Evolutionary conservation across 164 flowering plant genomes (phyloP), one percentile per base, ranked within the genome.

Genomic region (Macadamia integrifolia): DNA sequence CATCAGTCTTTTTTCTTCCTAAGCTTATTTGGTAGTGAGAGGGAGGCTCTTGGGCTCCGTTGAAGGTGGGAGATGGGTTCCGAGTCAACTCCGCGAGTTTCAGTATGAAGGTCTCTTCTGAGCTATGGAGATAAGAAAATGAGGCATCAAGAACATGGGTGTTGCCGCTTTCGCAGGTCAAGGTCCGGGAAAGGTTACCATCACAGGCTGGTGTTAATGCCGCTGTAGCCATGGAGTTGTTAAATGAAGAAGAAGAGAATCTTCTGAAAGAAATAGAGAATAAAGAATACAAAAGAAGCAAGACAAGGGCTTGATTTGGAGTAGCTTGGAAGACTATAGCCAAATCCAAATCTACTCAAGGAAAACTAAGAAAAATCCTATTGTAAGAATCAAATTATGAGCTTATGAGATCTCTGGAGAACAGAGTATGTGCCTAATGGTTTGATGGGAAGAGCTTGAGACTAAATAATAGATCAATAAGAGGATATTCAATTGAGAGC

Each of bases 71-170:
- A 58, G 49, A 61, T 17, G 58, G 57, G 58, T 35, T 62, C 53
- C 62, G 59, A 44, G 64, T 60, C 17, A 79, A 56, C 17, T 72
- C 79, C 17, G 75, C 63, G 23, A 79, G 75, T 60, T 69, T 76
- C 30, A 67, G 66, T 18, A 68, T 68, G 29, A 74, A 64, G 44
- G 42, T 40, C 9, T 76, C 77, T 46, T 80, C 84, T 0, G 59
- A 28, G 55, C 23, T 58, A 73, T 64, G 72, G 52, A 81, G 74
- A 72, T 75, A 76, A 11, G 86, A 76, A 50, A 84, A 80, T 42
- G 88, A 83, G 65, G 71, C 79, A 28, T 79, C 81, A 1, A 75
- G 74, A 44, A 74, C 74, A 66, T 44, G 66, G 66, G 65, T 68
- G 9, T 31, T 58, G 17, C 50, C 42, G 30, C 66, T 67, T 67